A percentile compares a stretch with the other conserved stretches of the same genome.
Conservation (phyloP, 2,329 filamentous ascomycete genomes). For the Bipolaris cookei region DNA sequence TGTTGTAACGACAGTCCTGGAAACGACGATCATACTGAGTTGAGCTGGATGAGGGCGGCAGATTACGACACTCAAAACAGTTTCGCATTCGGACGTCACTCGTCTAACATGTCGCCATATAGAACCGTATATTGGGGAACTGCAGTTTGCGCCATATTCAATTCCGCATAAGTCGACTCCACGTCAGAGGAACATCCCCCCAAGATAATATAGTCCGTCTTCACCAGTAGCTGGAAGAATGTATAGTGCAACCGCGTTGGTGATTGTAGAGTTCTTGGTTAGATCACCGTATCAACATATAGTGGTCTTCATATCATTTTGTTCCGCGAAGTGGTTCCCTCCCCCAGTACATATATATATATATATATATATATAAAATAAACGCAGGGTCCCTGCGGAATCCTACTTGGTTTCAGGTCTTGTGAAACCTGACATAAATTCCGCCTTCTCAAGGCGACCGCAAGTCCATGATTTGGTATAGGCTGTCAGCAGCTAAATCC, state of each 20-base stretch:
- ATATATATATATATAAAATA: too few species aligned
- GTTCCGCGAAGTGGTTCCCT: background rate
- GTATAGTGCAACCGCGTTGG: background rate
- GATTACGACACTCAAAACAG: too few species aligned
- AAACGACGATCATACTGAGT: background rate
- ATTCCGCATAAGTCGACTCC: background rate
- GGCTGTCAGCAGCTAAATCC: background rate
- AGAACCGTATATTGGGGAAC: background rate
- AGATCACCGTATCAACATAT: background rate
- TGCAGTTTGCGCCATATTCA: background rate
- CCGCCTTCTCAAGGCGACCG: background rate
- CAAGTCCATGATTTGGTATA: background rate
- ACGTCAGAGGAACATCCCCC: background rate
- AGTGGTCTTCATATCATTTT: background rate
- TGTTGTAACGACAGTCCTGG: too few species aligned
- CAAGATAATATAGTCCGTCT: background rate
- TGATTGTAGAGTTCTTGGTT: background rate
- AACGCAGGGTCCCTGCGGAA: background rate
- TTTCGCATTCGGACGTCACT: background rate
- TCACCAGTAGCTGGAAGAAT: background rate
- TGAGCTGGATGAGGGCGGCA: too few species aligned
- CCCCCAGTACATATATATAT: background rate
- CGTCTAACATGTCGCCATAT: too few species aligned
- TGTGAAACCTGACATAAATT: background rate
- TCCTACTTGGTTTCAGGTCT: background rate